phyloP scores from a whole-genome alignment of 768 basidiomycete species.

The Pholiota molesta region DNA sequence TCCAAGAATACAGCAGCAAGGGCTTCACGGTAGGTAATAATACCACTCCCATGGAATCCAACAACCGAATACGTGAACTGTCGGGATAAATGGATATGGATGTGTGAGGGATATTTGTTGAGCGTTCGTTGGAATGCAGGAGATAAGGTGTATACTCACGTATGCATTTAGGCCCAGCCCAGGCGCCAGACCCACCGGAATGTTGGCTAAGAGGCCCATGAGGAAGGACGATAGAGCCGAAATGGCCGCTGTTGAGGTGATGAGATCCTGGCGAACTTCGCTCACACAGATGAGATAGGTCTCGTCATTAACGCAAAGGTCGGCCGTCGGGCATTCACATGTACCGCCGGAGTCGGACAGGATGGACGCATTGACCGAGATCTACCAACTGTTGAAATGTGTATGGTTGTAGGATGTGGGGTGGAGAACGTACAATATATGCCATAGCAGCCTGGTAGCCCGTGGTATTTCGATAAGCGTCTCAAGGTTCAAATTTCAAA shows the following conservation, averaged over 20 bases:
- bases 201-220: slow-evolving; percentile 84
- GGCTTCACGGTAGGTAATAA: slow-evolving; percentile 77
- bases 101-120: not conserved
- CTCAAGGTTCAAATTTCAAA: slow-evolving; percentile 13
- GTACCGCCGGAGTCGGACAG: slow-evolving; percentile 78
- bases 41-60: slow-evolving; percentile 77
- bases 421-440: slow-evolving; percentile 61
- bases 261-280: slow-evolving; percentile 74
- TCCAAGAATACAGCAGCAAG: slow-evolving; percentile 87
- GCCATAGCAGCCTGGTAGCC: slow-evolving; percentile 71
- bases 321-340: slow-evolving; percentile 68
- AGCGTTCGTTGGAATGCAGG: not conserved
- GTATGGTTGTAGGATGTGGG: not conserved
- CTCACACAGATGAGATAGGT: slow-evolving; percentile 59
- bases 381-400: slow-evolving; percentile 41
- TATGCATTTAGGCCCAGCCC: slow-evolving; percentile 85
- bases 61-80: slow-evolving; percentile 90
- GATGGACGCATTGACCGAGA: slow-evolving; percentile 86
- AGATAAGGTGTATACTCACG: slow-evolving; percentile 41
- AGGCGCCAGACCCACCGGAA: slow-evolving; percentile 90
- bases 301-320: slow-evolving; percentile 56
- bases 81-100: not conserved
- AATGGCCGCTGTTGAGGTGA: slow-evolving; percentile 81
- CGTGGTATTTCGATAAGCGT: slow-evolving; percentile 1
- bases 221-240: slow-evolving; percentile 74